phyloP scores from a whole-genome alignment of 2,329 filamentous ascomycete genomes.

The Arthrobotrys entomopaga region DNA sequence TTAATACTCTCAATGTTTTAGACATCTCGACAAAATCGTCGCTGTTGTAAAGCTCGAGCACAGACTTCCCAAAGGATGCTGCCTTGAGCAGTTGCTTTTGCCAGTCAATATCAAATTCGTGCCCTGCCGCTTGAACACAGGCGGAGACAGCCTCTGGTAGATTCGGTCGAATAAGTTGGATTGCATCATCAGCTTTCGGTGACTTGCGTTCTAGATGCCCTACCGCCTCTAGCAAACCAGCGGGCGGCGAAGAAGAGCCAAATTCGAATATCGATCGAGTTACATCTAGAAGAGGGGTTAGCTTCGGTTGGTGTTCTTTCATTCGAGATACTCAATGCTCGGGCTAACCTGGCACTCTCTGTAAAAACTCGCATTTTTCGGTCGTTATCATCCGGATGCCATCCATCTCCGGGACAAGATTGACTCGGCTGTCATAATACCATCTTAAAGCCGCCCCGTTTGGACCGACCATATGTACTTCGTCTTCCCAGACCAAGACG shows the following conservation, averaged over 20 bases:
- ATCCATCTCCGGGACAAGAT: conserved; percentile 86
- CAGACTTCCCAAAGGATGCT: conserved; percentile 96
- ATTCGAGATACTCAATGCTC: neutral
- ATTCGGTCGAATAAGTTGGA: conserved; percentile 87
- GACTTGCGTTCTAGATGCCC: conserved; percentile 91
- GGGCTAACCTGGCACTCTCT: conserved; percentile 77
- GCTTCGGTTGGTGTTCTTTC: neutral
- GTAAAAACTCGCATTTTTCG: conserved; percentile 95
- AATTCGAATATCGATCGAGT: conserved; percentile 89
- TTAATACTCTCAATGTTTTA: conserved; percentile 89
- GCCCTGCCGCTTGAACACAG: conserved; percentile 90
- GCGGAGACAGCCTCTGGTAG: conserved; percentile 92
- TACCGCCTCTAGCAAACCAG: conserved; percentile 91
- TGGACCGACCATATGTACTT: conserved; percentile 91
- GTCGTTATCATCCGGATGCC: conserved; percentile 91
- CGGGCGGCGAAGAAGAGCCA: conserved; percentile 86
- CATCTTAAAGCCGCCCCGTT: conserved; percentile 79
- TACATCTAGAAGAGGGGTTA: conserved; percentile 67
- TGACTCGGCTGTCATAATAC: conserved; percentile 90
- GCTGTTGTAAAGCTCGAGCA: conserved; percentile 95
- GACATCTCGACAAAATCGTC: conserved; percentile 99
- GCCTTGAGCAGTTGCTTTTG: conserved; percentile 96
- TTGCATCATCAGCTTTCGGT: conserved; percentile 96
- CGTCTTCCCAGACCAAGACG: conserved; percentile 95
- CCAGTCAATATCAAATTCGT: conserved; percentile 90